Evolutionary conservation across 495 filamentous ascomycete species (phyloP).

Genomic region (Oidiodendron maius): DNA sequence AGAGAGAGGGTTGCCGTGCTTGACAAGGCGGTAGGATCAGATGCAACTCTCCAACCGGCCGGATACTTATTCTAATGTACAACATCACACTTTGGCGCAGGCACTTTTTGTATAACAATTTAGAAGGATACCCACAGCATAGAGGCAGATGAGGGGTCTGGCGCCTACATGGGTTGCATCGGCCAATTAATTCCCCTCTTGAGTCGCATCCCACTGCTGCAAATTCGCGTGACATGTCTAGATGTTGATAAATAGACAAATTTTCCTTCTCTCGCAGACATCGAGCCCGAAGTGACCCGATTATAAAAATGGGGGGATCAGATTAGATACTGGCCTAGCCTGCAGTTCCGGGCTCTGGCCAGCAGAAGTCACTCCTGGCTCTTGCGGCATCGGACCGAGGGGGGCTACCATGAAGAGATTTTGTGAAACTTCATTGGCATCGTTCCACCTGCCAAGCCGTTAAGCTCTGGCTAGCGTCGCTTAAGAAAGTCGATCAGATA

Average conservation of each 20-base stretch:
- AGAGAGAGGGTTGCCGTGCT: background rate
- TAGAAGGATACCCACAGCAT: constrained; percentile 8
- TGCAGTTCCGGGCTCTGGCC: too few relatives aligned
- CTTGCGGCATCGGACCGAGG: background rate
- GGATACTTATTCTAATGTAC: background rate
- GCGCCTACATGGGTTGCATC: too few relatives aligned
- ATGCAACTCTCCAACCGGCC: background rate
- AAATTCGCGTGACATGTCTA: too few relatives aligned
- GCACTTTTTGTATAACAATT: constrained; percentile 5
- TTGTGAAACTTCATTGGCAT: background rate
- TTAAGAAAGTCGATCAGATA: constrained; percentile 3
- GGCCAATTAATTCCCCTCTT: too few relatives aligned
- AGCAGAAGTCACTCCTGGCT: too few relatives aligned
- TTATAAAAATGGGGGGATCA: too few relatives aligned
- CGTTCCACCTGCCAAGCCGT: background rate
- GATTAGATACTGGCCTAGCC: too few relatives aligned
- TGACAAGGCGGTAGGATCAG: background rate
- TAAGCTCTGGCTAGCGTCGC: background rate
- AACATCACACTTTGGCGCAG: background rate
- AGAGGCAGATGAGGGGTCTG: too few relatives aligned
- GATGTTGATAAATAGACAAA: too few relatives aligned
- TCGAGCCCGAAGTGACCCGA: too few relatives aligned
- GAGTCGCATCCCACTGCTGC: too few relatives aligned
- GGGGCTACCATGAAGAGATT: background rate
- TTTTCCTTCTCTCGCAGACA: too few relatives aligned